Conservation (phyloP, 345 rosid genomes). For the Pistacia integerrima region DNA sequence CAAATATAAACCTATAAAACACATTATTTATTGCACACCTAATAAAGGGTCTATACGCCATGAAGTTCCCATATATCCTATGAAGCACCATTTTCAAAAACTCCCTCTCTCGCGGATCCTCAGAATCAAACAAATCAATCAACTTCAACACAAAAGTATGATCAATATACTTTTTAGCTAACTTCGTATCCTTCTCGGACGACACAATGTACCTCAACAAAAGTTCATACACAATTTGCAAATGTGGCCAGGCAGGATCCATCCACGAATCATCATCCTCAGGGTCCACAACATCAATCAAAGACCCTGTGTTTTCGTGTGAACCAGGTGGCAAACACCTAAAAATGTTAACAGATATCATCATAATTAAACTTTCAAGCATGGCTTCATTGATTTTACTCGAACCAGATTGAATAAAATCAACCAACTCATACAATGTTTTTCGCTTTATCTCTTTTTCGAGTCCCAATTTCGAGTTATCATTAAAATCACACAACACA, state of each 20-base stretch:
- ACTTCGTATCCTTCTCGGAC: constrained; percentile 40
- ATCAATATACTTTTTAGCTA: constrained; percentile 51
- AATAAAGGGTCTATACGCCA: constrained; percentile 62
- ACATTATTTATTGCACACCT: constrained; percentile 51
- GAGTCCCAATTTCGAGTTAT: constrained; percentile 26
- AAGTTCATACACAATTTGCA: constrained; percentile 50
- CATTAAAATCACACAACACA: constrained; percentile 45
- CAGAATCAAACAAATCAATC: constrained; percentile 57
- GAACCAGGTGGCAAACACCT: constrained; percentile 55
- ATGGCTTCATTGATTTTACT: constrained; percentile 46
- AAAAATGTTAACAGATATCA: constrained; percentile 51
- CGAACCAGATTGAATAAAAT: constrained; percentile 55
- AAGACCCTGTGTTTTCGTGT: constrained; percentile 46
- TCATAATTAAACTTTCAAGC: constrained; percentile 50
- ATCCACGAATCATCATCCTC: constrained; percentile 53
- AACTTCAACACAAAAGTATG: constrained; percentile 54
- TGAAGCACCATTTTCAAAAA: constrained; percentile 64
- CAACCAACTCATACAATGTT: constrained; percentile 54
- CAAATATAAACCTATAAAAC: constrained; percentile 40
- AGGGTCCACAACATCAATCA: constrained; percentile 35
- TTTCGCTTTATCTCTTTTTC: constrained; percentile 60
- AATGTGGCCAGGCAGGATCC: constrained; percentile 53
- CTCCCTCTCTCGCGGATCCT: constrained; percentile 70
- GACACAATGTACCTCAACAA: constrained; percentile 45
- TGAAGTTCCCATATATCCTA: constrained; percentile 63